Conservation (phyloP, 495 filamentous ascomycete species). For the Cercophora samala region DNA sequence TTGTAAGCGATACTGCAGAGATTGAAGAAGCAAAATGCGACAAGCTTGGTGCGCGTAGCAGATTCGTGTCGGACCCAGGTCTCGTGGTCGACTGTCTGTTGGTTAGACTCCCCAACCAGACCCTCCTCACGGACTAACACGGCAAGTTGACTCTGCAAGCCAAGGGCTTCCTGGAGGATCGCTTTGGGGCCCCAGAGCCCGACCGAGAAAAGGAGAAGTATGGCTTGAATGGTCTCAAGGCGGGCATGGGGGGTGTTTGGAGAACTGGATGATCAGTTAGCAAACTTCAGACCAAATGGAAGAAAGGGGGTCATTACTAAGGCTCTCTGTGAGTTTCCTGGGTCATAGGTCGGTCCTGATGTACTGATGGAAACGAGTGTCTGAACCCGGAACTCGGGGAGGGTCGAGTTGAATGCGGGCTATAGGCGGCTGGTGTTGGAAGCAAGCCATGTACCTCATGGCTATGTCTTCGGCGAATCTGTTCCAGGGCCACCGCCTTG, state of each 20-base stretch:
- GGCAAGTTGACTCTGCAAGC: constrained; percentile 52
- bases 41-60: constrained; percentile 54
- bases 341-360: constrained; percentile 49
- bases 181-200: constrained; percentile 56
- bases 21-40: constrained; percentile 58
- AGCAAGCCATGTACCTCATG: constrained; percentile 49
- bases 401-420: constrained; percentile 49
- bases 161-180: constrained; percentile 55
- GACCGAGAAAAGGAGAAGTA: constrained; percentile 54
- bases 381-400: constrained; percentile 50
- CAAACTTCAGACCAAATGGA: constrained; percentile 10
- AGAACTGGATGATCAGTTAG: constrained; percentile 35
- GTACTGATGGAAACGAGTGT: constrained; percentile 51
- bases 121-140: constrained; percentile 55
- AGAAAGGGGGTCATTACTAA: constrained; percentile 38
- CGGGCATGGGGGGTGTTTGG: constrained; percentile 52
- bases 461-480: constrained; percentile 52
- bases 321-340: constrained; percentile 52
- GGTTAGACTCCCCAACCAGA: constrained; percentile 40
- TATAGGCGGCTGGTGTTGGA: constrained; percentile 49
- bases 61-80: constrained; percentile 57
- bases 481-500: constrained; percentile 51
- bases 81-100: constrained; percentile 48
- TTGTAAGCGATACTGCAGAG: constrained; percentile 58
- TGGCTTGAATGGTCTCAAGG: constrained; percentile 55